These are phyloP conservation scores for Schizophyllum commune DNA, from an alignment of 1,284 basidiomycete genomes.

Conservation along the genomic window DNA sequence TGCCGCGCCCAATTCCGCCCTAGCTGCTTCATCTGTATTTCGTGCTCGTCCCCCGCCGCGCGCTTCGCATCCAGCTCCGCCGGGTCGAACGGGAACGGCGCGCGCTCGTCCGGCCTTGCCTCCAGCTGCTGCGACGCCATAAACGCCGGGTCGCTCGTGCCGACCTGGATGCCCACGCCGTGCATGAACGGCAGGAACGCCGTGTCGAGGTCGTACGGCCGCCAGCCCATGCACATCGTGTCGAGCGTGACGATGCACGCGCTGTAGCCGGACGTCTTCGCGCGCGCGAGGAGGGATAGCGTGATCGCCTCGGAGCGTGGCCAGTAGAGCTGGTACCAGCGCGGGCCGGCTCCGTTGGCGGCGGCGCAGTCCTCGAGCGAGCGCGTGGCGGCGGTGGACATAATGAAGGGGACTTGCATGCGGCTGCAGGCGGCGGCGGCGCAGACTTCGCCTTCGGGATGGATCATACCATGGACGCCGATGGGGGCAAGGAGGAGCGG, in stretches of 20 bases:
- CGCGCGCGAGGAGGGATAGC: constrained; percentile 54
- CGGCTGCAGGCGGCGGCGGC: constrained; percentile 58
- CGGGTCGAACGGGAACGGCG: constrained; percentile 53
- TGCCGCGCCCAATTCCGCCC: constrained; percentile 51
- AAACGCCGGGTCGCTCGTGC: constrained; percentile 63
- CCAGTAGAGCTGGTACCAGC: constrained; percentile 84
- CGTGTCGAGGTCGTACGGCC: constrained; percentile 53
- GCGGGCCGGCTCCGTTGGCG: constrained; percentile 52
- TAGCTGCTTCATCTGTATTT: constrained; percentile 30
- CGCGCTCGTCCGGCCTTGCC: constrained; percentile 32
- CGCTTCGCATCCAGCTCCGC: constrained; percentile 30
- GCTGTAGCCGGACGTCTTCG: constrained; percentile 56
- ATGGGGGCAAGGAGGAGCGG: constrained; percentile 70
- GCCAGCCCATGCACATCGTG: constrained; percentile 60
- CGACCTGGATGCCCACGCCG: constrained; percentile 52
- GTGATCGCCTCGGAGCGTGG: constrained; percentile 56
- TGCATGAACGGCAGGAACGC: constrained; percentile 58
- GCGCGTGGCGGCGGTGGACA: constrained; percentile 65
- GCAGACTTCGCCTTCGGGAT: constrained; percentile 61
- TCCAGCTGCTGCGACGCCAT: constrained; percentile 44
- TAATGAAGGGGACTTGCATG: constrained; percentile 59
- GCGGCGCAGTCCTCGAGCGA: constrained; percentile 68
- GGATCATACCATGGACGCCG: constrained; percentile 67
- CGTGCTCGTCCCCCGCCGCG: constrained; percentile 37
- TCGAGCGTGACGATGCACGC: constrained; percentile 67